Base-by-base conservation (phyloP, 2,329 filamentous ascomycete genomes). In the Ascochyta lentis region DNA sequence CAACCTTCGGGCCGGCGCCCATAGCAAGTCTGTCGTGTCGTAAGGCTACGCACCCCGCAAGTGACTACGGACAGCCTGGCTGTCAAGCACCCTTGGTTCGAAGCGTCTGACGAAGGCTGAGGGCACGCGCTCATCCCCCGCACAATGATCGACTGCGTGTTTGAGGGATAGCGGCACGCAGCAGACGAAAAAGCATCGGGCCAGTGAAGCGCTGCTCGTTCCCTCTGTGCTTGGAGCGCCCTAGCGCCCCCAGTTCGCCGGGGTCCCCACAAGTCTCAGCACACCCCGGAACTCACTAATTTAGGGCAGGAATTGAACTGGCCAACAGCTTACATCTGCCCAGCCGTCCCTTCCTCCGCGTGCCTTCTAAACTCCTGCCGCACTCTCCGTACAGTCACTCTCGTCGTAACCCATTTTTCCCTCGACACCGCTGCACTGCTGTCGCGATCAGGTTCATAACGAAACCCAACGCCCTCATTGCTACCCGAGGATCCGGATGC, bases 101-200 rank as follows among this genome's bases (percentile, higher is more conserved):
- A 37, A 39, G 19, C 16, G 22, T 35, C 35, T 26, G 56, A 33
- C 49, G 52, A 54, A 41, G 42, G 50, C 48, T 53, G 54, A 60
- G 51, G 43, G 41, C 46, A 46, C 56, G 44, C 54, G 53, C 27
- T 42, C 37, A 27, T 49, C 37, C 55, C 58, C 63, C 61, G 59
- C 54, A 58, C 53, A 60, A 34, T 56, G 63, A 61, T 66, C 53
- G 59, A 39, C 43, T 29, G 48, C 29, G 41, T 47, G 33, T 52
- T 63, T 49, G 49, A 50, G 54, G 63, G 44, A 50, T 70, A 67
- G 69, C 60, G 65, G 59, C 58, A 45, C 58, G 33, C 44, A 41
- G 33, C 24, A 41, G 52, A 68, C 70, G 69, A 72, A 72, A 72
- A 71, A 58, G 61, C 60, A 60, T 66, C 70, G 71, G 71, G 22